These are phyloP conservation scores for Gremmenia infestans DNA, from an alignment of 2,329 filamentous ascomycete genomes.

Conservation along the genomic window DNA sequence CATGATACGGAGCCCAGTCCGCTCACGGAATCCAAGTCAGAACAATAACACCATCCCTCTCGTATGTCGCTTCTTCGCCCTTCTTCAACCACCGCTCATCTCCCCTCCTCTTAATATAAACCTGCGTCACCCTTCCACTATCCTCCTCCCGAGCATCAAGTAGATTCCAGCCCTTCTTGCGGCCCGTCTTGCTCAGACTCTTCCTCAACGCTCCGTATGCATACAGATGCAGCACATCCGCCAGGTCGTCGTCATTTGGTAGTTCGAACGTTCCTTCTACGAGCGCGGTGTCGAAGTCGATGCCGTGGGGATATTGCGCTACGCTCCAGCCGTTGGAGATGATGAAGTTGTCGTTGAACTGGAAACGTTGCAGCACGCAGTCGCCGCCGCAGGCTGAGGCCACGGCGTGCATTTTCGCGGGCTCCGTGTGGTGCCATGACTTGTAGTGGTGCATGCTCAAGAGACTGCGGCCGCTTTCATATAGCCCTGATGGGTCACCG, in stretches of 20 bases:
- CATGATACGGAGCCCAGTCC: not conserved
- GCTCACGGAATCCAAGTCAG: slow-evolving; percentile 24
- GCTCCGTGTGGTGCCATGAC: slow-evolving; percentile 27
- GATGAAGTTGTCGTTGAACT: slow-evolving; percentile 29
- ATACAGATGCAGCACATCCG: slow-evolving; percentile 31
- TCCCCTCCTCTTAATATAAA: slow-evolving; percentile 47
- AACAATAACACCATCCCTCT: slow-evolving; percentile 26
- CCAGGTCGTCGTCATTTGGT: slow-evolving; percentile 26
- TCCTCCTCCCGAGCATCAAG: slow-evolving; percentile 44
- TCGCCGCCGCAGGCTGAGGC: slow-evolving; percentile 31
- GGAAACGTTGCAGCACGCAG: slow-evolving; percentile 30
- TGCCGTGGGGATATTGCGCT: slow-evolving; percentile 27
- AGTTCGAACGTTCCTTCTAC: slow-evolving; percentile 29
- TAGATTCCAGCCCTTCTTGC: slow-evolving; percentile 49
- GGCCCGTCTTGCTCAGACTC: slow-evolving; percentile 42
- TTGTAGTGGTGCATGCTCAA: slow-evolving; percentile 31
- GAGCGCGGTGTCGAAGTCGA: slow-evolving; percentile 28
- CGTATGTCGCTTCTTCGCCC: slow-evolving; percentile 17
- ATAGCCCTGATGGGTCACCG: slow-evolving; percentile 30
- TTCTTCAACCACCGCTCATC: slow-evolving; percentile 47
- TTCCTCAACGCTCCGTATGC: slow-evolving; percentile 45
- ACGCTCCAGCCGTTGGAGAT: slow-evolving; percentile 27
- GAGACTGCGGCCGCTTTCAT: slow-evolving; percentile 27
- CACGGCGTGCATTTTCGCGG: slow-evolving; percentile 23
- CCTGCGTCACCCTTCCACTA: slow-evolving; percentile 48